phyloP scores from a whole-genome alignment of 495 filamentous ascomycete genomes.

The Cercophora samala region DNA sequence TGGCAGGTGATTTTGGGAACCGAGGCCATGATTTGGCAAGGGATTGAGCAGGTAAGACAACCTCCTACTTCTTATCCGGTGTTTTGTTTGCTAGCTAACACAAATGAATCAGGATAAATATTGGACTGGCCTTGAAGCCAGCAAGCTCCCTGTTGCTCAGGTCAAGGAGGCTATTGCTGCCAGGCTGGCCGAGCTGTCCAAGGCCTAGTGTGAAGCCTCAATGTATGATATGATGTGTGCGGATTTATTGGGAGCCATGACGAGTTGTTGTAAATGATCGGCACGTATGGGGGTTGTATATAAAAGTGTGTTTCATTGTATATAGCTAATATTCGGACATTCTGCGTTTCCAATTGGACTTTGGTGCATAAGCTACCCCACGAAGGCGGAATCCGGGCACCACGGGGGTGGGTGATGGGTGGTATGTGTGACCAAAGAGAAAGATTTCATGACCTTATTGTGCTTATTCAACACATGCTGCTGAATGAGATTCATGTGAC shows the following conservation, averaged over 20 bases:
- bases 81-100: background rate
- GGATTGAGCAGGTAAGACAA: constrained; percentile 57
- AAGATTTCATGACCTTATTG: too few relatives aligned
- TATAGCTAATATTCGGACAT: too few relatives aligned
- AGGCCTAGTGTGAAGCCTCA: background rate
- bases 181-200: constrained; percentile 25
- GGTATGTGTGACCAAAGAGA: too few relatives aligned
- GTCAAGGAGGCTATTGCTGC: constrained; percentile 52
- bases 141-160: constrained; percentile 52
- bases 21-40: constrained; percentile 73
- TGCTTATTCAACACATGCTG: too few relatives aligned
- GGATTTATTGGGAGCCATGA: too few relatives aligned
- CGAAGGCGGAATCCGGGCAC: too few relatives aligned
- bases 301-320: too few relatives aligned
- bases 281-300: background rate
- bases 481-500: background rate
- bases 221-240: background rate
- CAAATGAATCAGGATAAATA: constrained; percentile 44
- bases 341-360: too few relatives aligned
- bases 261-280: background rate
- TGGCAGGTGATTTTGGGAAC: constrained; percentile 70
- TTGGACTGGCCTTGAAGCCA: constrained; percentile 56
- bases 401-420: too few relatives aligned
- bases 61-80: background rate
- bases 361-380: too few relatives aligned